Evolutionary conservation across 495 filamentous ascomycete genomes (phyloP), one percentile per base, ranked within the genome.

Genomic region (Podospora tetraspora): DNA sequence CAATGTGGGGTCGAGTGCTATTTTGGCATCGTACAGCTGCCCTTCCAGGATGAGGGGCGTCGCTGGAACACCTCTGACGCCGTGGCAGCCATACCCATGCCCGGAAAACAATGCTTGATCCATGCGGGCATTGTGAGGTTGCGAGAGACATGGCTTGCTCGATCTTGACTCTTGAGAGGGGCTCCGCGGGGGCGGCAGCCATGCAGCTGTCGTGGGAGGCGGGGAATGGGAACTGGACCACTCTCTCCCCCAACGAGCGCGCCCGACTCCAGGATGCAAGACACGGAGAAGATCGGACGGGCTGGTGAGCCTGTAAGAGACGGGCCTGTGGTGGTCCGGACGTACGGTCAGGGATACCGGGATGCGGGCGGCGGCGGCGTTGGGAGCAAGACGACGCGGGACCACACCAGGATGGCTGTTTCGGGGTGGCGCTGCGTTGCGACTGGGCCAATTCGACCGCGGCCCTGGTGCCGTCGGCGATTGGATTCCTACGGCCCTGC

Each of bases 311-410:
- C 64, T 66, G 64, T 61, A 21, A 66, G 66, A 63, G 66, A 25
- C 52, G 43, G 29, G 27, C 29, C 25, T 25, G 27, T 56, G 66
- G 29, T 37, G 25, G 61, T 43, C 61, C n/a, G 66, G 66, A 57
- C 43, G 16, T 62, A 34, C 67, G 67, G 67, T 30, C 56, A 64
- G 56, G 56, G 57, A 61, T 60, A 27, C 67, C 67, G 67, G 61
- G 67, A 30, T 62, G 67, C 67, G 62, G 67, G 57, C 61, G 56
- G 57, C 67, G 67, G 67, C 67, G 64, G 64, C 61, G 67, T 61
- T 64, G 61, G 61, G 62, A 25, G 11, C 16, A 56, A 60, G 23
- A 65, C 60, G 63, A 66, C 56, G 63, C 25, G 57, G 34, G 16
- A 3, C 37, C 37, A 52, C 37, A 52, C 16, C 37, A 52, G 5